These are phyloP conservation scores for Conringia planisiliqua DNA, from an alignment of 345 rosid species.

Conservation along the genomic window DNA sequence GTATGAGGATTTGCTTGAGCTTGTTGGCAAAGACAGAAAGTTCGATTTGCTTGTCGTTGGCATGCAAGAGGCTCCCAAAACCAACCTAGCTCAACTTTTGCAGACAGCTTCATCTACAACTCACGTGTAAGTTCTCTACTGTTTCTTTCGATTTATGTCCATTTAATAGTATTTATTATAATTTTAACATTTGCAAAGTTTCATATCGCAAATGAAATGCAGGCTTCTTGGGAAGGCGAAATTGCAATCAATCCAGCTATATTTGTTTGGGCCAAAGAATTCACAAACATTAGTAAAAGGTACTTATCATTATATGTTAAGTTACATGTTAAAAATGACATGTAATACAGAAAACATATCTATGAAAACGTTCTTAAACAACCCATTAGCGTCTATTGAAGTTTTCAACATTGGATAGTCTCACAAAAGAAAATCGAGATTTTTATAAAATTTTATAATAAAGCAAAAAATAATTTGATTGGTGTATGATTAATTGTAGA, in stretches of 20 bases:
- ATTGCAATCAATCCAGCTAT: slow-evolving; percentile 32
- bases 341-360: background rate
- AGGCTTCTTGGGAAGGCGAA: slow-evolving; percentile 32
- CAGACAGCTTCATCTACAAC: slow-evolving; percentile 30
- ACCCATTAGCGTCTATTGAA: background rate
- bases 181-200: background rate
- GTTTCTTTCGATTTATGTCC: background rate
- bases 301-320: background rate
- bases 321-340: background rate
- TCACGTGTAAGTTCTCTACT: slow-evolving; percentile 19
- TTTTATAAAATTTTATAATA: background rate
- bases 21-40: slow-evolving; percentile 29
- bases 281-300: slow-evolving; percentile 35
- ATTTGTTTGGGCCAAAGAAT: slow-evolving; percentile 29
- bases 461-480: background rate
- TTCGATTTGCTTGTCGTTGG: slow-evolving; percentile 35
- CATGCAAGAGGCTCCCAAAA: slow-evolving; percentile 34
- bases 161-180: background rate
- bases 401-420: no score
- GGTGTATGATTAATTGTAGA: slow-evolving; percentile 3
- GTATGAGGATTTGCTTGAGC: slow-evolving; percentile 29
- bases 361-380: background rate
- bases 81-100: slow-evolving; percentile 18
- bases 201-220: background rate
- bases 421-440: no score